phyloP scores from a whole-genome alignment of 169 alveolate genomes.

The Cardiosporidium cionae region DNA sequence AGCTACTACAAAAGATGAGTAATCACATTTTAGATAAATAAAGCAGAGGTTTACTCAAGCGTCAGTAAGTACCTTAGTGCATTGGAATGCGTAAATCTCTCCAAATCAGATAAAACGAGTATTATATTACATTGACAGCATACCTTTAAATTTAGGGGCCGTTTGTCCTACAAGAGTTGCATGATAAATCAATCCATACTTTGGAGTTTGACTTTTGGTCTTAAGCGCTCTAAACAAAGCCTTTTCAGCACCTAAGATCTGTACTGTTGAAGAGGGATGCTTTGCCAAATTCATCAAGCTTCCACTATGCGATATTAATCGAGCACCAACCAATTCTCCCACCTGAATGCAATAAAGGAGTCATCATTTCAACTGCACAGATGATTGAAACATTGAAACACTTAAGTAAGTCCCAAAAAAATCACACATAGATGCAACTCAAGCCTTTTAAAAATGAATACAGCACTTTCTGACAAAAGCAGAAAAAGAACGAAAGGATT shows the following conservation, averaged over 20 bases:
- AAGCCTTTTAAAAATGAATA: not conserved
- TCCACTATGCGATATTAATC: conserved; percentile 98
- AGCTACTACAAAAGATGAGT: not conserved
- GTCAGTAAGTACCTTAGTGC: not conserved
- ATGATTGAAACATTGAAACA: not conserved
- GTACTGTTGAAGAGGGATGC: conserved; percentile 99
- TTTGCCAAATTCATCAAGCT: conserved; percentile 93
- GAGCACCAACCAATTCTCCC: conserved; percentile 99
- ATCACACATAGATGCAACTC: not conserved
- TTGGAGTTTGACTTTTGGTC: conserved; percentile 98
- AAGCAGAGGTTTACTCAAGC: not conserved
- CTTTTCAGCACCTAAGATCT: conserved; percentile 88
- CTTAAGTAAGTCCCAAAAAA: not conserved
- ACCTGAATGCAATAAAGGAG: conserved; percentile 43
- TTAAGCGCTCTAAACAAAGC: conserved; percentile 98
- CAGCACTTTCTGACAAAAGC: not conserved
- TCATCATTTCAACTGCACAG: not conserved
- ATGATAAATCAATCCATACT: conserved; percentile 98
- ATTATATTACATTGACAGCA: not conserved
- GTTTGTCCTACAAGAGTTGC: conserved; percentile 98
- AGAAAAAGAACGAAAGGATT: not conserved
- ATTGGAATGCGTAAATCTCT: not conserved
- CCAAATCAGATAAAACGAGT: not conserved
- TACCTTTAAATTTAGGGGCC: conserved; percentile 93
- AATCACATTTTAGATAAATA: not conserved